Evolutionary conservation across 1,284 basidiomycete species (phyloP), one percentile per base, ranked within the genome.

Genomic region (Thelephora terrestris): DNA sequence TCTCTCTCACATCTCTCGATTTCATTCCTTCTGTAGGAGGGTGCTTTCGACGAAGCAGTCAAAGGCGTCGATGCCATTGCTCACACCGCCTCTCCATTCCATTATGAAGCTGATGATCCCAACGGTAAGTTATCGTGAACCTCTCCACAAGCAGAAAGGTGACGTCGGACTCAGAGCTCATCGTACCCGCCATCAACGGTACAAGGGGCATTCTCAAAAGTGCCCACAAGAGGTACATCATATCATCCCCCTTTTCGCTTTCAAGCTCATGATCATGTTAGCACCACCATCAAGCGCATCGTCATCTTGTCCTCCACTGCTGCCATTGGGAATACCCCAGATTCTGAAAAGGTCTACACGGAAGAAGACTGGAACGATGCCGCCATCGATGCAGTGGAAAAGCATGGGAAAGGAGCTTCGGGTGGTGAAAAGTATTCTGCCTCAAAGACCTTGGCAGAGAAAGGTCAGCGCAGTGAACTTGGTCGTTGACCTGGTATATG

Each of bases 381-480:
- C 36, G 70, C 75, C 3, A 62, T 76, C n/a, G 60, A 70, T 20
- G 65, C 73, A 43, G 68, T 82, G n/a, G 70, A 75, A 56, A 64
- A 73, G 52, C 69, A 75, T 46, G 80, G 82, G 12, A 60, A 59
- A 17, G 68, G 71, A 14, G 74, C 79, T 1, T 45, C 63, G 2
- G 54, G 55, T 1, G 49, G 60, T 6, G 60, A 65, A 39, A 78
- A 75, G 57, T 86, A 84, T 58, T 63, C 68, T 39, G 76, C 73
- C 14, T 76, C 73, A 21, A 90, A 91, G 69, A 78, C 75, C 4
- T 66, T 90, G 2, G 85, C 86, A 1, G 87, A 91, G 61, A 67
- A 63, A 53, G 75, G 74, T 73, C 55, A 50, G 53, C 59, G 56
- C 55, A 32, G 14, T 32, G 7, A 9, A 14, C 29, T 3, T 12